phyloP scores from a whole-genome alignment of 129 eudicot species.

The Solidago caesia region DNA sequence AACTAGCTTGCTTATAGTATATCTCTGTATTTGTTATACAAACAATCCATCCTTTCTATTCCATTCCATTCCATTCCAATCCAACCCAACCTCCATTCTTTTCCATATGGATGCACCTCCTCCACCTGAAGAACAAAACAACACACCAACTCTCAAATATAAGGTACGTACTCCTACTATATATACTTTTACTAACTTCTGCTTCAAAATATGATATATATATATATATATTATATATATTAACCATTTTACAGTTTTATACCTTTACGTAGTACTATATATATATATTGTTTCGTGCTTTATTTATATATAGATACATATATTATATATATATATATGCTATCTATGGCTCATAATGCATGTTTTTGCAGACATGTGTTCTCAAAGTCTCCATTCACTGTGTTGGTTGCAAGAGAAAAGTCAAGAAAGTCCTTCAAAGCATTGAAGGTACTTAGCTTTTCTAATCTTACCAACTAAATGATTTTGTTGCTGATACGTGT shows the following conservation, averaged over 20 bases:
- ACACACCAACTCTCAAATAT: conserved; percentile 46
- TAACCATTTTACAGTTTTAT: neutral
- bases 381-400: conserved; percentile 89
- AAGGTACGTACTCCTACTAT: conserved; percentile 33
- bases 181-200: neutral
- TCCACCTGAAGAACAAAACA: conserved; percentile 44
- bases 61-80: too few species aligned
- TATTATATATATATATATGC: neutral
- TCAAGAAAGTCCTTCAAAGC: conserved; percentile 74
- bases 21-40: conserved; percentile 1
- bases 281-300: neutral
- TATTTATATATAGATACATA: neutral
- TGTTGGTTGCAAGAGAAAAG: conserved; percentile 81
- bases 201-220: neutral
- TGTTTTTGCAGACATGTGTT: conserved; percentile 60
- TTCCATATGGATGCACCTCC: conserved; percentile 26
- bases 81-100: neutral
- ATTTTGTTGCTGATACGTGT: conserved; percentile 1
- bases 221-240: neutral
- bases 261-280: neutral
- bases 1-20: neutral
- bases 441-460: conserved; percentile 55
- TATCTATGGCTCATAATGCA: conserved; percentile 12
- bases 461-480: neutral
- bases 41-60: neutral